phyloP scores from a whole-genome alignment of 73 alveolate genomes.

The Symbiodinium natans region DNA sequence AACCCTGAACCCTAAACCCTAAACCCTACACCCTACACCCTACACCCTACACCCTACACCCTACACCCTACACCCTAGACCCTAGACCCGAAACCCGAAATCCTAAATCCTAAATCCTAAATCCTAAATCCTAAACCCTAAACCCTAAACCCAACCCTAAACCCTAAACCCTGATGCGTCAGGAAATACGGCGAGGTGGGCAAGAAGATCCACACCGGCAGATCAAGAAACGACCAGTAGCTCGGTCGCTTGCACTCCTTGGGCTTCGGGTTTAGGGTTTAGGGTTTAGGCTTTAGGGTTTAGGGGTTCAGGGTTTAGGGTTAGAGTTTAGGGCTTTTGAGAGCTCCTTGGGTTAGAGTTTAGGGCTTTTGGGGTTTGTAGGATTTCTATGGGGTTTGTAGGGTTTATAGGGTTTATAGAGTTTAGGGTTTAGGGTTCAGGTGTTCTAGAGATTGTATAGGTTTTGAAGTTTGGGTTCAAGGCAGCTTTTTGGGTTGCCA shows the following conservation, averaged over 20 bases:
- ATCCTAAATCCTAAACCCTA: not conserved
- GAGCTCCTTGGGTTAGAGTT: no score
- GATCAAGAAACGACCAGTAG: constrained; percentile 74
- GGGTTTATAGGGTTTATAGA: no score
- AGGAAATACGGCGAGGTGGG: constrained; percentile 94
- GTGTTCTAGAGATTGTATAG: no score
- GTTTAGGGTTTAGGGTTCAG: not conserved
- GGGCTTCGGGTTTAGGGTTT: not conserved
- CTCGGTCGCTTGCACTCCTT: not conserved
- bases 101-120: not conserved
- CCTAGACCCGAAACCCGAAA: not conserved
- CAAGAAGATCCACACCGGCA: constrained; percentile 94
- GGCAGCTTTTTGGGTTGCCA: no score
- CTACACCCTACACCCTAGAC: not conserved
- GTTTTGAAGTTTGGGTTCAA: no score
- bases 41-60: no score
- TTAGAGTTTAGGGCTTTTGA: not conserved
- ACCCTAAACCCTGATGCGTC: not conserved
- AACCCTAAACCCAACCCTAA: not conserved
- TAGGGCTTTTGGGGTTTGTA: not conserved
- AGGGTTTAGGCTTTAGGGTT: not conserved
- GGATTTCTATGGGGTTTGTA: not conserved
- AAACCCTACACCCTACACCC: no score
- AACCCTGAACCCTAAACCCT: no score
- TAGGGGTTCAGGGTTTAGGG: no score